phyloP scores from a whole-genome alignment of 2,329 filamentous ascomycete genomes.

The Plectosphaerella sp. region DNA sequence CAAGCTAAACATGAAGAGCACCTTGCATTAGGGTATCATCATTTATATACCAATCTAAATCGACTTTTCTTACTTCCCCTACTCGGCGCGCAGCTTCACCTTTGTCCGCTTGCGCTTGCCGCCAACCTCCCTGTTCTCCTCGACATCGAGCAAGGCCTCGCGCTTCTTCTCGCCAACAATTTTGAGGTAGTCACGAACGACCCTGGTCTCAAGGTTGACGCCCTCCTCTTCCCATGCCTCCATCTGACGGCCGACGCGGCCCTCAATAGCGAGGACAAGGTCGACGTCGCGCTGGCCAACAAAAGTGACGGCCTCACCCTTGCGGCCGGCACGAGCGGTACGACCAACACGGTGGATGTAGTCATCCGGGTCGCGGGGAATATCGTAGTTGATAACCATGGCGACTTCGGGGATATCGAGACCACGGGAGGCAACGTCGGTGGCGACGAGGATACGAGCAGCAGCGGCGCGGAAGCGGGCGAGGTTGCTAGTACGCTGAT shows the following conservation, averaged over 20 bases:
- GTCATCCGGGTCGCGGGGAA: slow-evolving; percentile 93
- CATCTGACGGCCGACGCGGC: slow-evolving; percentile 75
- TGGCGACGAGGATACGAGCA: slow-evolving; percentile 86
- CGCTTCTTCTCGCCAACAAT: slow-evolving; percentile 93
- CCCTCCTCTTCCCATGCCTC: slow-evolving; percentile 82
- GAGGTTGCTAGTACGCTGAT: slow-evolving; percentile 80
- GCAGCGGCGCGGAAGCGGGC: slow-evolving; percentile 87
- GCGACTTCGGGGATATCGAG: slow-evolving; percentile 91
- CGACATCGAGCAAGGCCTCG: slow-evolving; percentile 84
- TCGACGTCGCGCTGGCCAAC: slow-evolving; percentile 92
- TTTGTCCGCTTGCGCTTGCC: slow-evolving; percentile 71
- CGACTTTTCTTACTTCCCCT: background rate
- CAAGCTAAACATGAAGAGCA: too few relatives aligned
- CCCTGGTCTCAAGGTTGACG: slow-evolving; percentile 88
- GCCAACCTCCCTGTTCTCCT: slow-evolving; percentile 84
- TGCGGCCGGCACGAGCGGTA: slow-evolving; percentile 85
- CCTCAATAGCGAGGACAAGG: slow-evolving; percentile 85
- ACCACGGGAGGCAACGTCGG: slow-evolving; percentile 90
- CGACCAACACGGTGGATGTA: slow-evolving; percentile 96
- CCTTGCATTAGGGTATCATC: too few relatives aligned
- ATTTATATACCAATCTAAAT: too few relatives aligned
- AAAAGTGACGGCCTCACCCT: slow-evolving; percentile 78
- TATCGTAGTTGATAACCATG: slow-evolving; percentile 90
- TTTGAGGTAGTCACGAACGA: slow-evolving; percentile 81
- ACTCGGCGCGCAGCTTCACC: slow-evolving; percentile 44